A percentile compares a stretch with the other conserved stretches of the same genome.
Evolutionary conservation across 257 asterid genomes (phyloP).

Genomic region (Solanum ossicruentum): DNA sequence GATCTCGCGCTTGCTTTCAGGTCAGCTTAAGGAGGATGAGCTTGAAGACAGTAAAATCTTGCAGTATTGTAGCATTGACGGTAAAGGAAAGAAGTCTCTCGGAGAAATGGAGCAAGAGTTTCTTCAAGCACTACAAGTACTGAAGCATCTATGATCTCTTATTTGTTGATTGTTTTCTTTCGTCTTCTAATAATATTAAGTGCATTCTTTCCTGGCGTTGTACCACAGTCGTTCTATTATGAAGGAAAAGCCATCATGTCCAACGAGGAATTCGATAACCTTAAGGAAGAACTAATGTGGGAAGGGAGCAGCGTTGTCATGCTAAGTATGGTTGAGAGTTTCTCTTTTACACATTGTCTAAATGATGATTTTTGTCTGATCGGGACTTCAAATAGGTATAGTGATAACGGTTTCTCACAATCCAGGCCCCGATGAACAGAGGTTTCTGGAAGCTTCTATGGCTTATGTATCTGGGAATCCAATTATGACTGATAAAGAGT

Average conservation of each 20-base stretch:
- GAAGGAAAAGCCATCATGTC: constrained; percentile 98
- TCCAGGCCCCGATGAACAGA: constrained; percentile 83
- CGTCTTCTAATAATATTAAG: not conserved
- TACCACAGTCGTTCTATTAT: constrained; percentile 71
- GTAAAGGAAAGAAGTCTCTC: constrained; percentile 50
- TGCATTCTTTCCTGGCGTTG: constrained; percentile 8
- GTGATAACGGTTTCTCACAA: not conserved
- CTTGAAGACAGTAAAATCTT: constrained; percentile 69
- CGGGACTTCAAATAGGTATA: not conserved
- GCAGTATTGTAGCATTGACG: constrained; percentile 73
- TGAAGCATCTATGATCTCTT: not conserved
- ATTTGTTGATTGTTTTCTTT: not conserved
- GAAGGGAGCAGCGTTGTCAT: constrained; percentile 99
- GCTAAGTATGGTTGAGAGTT: constrained; percentile 50
- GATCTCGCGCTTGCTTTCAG: constrained; percentile 26
- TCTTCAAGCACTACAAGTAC: constrained; percentile 91
- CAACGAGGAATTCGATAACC: constrained; percentile 93
- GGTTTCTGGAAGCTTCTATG: constrained; percentile 95
- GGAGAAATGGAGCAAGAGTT: constrained; percentile 99
- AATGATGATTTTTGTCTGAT: not conserved
- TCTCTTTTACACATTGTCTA: not conserved
- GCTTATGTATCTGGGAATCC: constrained; percentile 89
- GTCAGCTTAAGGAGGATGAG: constrained; percentile 50
- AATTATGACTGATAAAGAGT: constrained; percentile 66
- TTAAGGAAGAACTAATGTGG: constrained; percentile 99